Evolutionary conservation across 148 eudicot genomes (phyloP), one percentile per base, ranked within the genome.

Genomic region (Pharnaceum exiguum): DNA sequence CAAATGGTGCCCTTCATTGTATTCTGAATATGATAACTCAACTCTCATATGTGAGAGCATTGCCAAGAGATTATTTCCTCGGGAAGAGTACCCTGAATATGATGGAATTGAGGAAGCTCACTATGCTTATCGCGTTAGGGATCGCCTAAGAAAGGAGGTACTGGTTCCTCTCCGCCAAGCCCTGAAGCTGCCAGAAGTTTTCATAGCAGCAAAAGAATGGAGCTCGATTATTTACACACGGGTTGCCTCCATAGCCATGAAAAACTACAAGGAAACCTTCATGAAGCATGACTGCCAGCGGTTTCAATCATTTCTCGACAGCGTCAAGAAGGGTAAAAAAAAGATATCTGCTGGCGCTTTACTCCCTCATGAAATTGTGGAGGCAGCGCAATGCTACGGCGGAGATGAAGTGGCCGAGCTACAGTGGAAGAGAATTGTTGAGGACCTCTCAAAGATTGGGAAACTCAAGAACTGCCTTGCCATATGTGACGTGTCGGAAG

Each of bases 211-310:
- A 0, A 62, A 64, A 3, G 35, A 73, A 16, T 75, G 86, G 86
- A 45, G 35, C 16, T 60, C 62, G 0, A 11, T 79, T 38, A 60
- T 63, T 0, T 76, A 76, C 49, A 45, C 60, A 3, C 45, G 79
- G 40, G 83, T 82, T 19, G 70, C 87, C 15, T 82, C 87, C 0
- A 70, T 75, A 16, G 87, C 83, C 2, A 78, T 78, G 87, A 75
- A 47, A 33, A 68, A 50, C 5, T 82, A 78, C 58, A 72, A 39
- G 16, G 48, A 64, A 1, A 0, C 33, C 10, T 82, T 78, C 27
- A 1, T 10, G 12, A 49, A 70, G 15, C 71, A 63, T 27, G 82
- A 78, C 35, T 18, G 26, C 0, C 63, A 61, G 13, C 50, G 81
- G 43, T 75, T 82, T 30, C 26, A 27, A 6, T 35, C 40, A 32